Evolutionary conservation across 306 rosid genomes (phyloP), one percentile per base, ranked within the genome.

Genomic region (Argentina anserina): DNA sequence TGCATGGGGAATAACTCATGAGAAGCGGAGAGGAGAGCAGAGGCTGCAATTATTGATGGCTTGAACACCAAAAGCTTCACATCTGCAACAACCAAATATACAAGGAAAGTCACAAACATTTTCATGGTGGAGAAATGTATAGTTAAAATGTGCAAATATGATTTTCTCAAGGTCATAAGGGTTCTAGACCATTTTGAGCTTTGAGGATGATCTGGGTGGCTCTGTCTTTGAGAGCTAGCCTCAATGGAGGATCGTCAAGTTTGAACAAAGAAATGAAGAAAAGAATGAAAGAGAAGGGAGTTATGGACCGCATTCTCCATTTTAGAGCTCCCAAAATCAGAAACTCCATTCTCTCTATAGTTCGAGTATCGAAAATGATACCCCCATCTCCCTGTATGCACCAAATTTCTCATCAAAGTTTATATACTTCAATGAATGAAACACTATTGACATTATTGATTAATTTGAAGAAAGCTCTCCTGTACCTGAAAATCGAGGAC

Each of bases 281-380:
- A 3, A 88, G 79, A 28, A 91, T 31, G 78, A 94, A 94, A 67
- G 97, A 90, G 81, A 94, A 91, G 31, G 98, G 96, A 6, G 98
- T 94, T 68, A 91, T 88, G 2, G 98, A 94, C 40, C 98, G 97
- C 97, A 91, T 91, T 77, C 97, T 45, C 98, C 98, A 94, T 9
- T 94, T 80, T 2, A 94, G 83, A 65, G 89, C 86, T 50, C 97
- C 97, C 80, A 94, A 81, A 6, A 94, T 81, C 47, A 94, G 71
- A 9, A 75, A 75, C 53, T 94, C 98, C 98, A 91, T 94, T 84
- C 96, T 82, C 70, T 88, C 84, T 39, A 94, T 78, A 41, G 97
- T 89, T 80, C 88, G 91, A 13, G 86, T 11, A 83, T 89, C 98
- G 75, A 89, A 94, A 23, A 91, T 86, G 41, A 86, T 80, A 13